Base-by-base conservation (phyloP, 179 eudicot genomes). In the Patellifolia procumbens region DNA sequence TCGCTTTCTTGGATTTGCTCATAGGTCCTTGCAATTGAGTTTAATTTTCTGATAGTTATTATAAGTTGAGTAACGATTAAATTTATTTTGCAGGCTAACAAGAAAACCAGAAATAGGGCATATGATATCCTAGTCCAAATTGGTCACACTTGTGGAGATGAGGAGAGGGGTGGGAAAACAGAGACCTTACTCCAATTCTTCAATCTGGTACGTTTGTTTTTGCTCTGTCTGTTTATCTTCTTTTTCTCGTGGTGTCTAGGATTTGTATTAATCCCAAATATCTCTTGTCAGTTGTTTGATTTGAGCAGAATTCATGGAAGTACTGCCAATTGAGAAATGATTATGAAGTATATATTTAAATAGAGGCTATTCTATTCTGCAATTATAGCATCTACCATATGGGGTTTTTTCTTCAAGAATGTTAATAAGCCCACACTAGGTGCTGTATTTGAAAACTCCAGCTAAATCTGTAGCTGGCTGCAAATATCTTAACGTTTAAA, bases 111-210 rank as follows among this genome's bases (percentile, higher is more conserved):
- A 75, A 96, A 91, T 78, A 86, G 91, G 83, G 98, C 99, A 53
- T 96, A 93, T 89, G 98, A 93, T 72, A 85, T 96, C 68, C 85
- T 96, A 56, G 96, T 96, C 78, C 92, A 93, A 84, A 93, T 95
- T 79, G 99, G 96, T 61, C 98, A 85, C 89, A 91, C 91, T 73
- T 90, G 86, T 76, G 94, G 82, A 55, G 96, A 96, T 72, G 98
- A 91, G 81, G 91, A 91, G 43, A 84, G 28, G 48, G 95, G 91
- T 69, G 99, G 94, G 56, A 85, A 81, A 69, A 87, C 77, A 71
- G 94, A 88, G 74, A 90, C 83, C 73, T 83, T 96, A 84, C 88
- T 75, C 35, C 89, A 89, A 71, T 83, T 88, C 82, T 96, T 96
- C 75, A 86, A 83, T 83, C 89, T 89, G 96, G 99, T 93, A 88